These are phyloP conservation scores for Colletotrichum sp. DNA, from an alignment of 2,329 filamentous ascomycete species.

Conservation along the genomic window DNA sequence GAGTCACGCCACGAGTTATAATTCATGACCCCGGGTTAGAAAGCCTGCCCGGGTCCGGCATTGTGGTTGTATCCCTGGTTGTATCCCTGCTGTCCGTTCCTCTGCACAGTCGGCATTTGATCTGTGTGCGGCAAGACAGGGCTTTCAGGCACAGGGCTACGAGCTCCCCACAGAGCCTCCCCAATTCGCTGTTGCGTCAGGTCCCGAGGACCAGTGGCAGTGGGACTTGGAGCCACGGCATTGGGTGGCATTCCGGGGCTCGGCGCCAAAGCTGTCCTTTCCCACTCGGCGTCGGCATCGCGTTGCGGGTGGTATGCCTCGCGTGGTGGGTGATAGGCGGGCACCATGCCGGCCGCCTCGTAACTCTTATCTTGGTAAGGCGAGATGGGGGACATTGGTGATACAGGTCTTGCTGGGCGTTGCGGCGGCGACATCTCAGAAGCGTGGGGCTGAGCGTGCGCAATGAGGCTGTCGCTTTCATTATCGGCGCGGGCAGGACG, in stretches of 20 bases:
- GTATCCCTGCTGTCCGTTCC: not conserved
- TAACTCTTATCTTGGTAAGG: slow-evolving; percentile 8
- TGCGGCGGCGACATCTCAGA: slow-evolving; percentile 10
- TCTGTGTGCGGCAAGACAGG: not conserved
- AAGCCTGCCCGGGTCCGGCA: not conserved
- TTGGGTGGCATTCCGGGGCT: not conserved
- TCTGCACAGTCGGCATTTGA: not conserved
- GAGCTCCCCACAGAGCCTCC: slow-evolving; percentile 36
- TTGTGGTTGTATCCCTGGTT: not conserved
- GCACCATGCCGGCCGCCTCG: not conserved
- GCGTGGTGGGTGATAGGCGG: not conserved
- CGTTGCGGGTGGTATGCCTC: not conserved
- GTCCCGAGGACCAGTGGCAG: slow-evolving; percentile 24
- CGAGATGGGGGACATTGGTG: slow-evolving; percentile 6
- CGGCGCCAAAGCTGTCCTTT: slow-evolving; percentile 13
- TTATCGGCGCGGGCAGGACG: slow-evolving; percentile 26
- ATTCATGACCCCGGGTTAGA: not conserved
- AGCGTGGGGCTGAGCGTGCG: slow-evolving; percentile 33
- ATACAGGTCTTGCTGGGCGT: not conserved
- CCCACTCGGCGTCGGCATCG: not conserved
- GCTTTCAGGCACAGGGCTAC: slow-evolving; percentile 4
- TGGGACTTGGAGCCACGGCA: not conserved
- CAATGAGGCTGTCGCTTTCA: slow-evolving; percentile 50
- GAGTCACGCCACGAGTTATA: no score
- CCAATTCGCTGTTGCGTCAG: slow-evolving; percentile 35